Evolutionary conservation across 2,329 filamentous ascomycete genomes (phyloP).

Genomic region (Curvularia lunata): DNA sequence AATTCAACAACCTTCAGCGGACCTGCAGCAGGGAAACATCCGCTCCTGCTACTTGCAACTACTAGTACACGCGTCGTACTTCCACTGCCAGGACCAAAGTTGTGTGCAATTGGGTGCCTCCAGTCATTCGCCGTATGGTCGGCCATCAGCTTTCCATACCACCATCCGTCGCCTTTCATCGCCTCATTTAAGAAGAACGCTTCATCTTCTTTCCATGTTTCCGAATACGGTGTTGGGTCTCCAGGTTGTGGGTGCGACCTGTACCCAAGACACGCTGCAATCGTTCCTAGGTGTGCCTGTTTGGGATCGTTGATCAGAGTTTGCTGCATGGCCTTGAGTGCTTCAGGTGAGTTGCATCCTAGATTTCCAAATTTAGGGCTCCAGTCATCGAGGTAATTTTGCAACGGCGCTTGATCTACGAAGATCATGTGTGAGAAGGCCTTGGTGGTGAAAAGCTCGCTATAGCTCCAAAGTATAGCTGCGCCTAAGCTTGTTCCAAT

Average conservation of each 20-base stretch:
- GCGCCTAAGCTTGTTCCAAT: constrained; percentile 34
- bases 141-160: constrained; percentile 41
- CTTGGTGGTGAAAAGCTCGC: constrained; percentile 33
- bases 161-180: constrained; percentile 33
- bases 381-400: constrained; percentile 37
- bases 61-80: constrained; percentile 30
- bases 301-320: constrained; percentile 20
- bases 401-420: constrained; percentile 39
- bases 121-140: constrained; percentile 40
- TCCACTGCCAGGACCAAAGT: constrained; percentile 24
- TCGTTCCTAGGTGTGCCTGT: constrained; percentile 28
- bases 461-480: constrained; percentile 35
- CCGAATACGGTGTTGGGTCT: constrained; percentile 16
- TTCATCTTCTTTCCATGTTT: constrained; percentile 31
- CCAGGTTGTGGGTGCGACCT: constrained; percentile 25
- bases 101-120: constrained; percentile 30
- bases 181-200: constrained; percentile 33
- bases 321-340: constrained; percentile 24
- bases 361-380: constrained; percentile 30
- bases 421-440: constrained; percentile 33
- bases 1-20: constrained; percentile 31
- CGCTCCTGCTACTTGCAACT: constrained; percentile 36
- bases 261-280: constrained; percentile 35
- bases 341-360: constrained; percentile 26
- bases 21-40: constrained; percentile 37